Evolutionary conservation across 495 filamentous ascomycete genomes (phyloP).

Genomic region (Penicillium cinerascens): DNA sequence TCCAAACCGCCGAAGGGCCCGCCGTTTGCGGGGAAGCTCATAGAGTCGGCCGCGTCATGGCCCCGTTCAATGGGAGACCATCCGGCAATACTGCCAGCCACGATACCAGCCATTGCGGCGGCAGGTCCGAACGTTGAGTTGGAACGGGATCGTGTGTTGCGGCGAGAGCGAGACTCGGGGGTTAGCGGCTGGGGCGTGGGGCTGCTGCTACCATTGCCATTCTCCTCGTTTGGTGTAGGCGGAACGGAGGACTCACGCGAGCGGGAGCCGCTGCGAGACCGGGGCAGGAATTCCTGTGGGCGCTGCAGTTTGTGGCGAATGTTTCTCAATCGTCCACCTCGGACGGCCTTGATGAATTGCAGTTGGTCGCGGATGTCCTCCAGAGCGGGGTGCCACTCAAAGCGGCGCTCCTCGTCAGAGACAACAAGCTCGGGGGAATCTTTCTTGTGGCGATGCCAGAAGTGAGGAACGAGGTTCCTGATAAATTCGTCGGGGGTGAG

Average conservation of each 20-base stretch:
- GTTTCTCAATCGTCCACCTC: constrained; percentile 81
- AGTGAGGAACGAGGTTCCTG: constrained; percentile 50
- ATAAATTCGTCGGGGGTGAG: constrained; percentile 69
- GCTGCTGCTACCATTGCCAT: constrained; percentile 22
- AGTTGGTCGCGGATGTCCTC: constrained; percentile 77
- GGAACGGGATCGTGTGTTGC: constrained; percentile 73
- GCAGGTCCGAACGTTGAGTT: constrained; percentile 83
- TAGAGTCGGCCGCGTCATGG: constrained; percentile 47
- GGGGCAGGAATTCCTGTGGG: constrained; percentile 69
- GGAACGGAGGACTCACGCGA: constrained; percentile 70
- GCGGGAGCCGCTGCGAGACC: constrained; percentile 69
- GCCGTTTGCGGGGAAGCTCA: constrained; percentile 42
- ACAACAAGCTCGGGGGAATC: constrained; percentile 49
- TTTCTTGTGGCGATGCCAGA: constrained; percentile 44
- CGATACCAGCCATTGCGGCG: constrained; percentile 77
- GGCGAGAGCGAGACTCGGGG: constrained; percentile 69
- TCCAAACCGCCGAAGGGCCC: constrained; percentile 45
- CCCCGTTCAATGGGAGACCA: constrained; percentile 80
- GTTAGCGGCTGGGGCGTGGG: constrained; percentile 53
- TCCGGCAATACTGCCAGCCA: constrained; percentile 81
- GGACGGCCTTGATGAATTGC: constrained; percentile 66
- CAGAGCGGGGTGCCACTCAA: constrained; percentile 58
- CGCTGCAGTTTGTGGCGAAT: constrained; percentile 82
- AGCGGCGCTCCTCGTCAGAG: constrained; percentile 72
- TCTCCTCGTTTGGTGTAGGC: constrained; percentile 59